Evolutionary conservation across 192 early-diverging fungal genomes (phyloP).

Genomic region (Phlyctochytrium arcticum): DNA sequence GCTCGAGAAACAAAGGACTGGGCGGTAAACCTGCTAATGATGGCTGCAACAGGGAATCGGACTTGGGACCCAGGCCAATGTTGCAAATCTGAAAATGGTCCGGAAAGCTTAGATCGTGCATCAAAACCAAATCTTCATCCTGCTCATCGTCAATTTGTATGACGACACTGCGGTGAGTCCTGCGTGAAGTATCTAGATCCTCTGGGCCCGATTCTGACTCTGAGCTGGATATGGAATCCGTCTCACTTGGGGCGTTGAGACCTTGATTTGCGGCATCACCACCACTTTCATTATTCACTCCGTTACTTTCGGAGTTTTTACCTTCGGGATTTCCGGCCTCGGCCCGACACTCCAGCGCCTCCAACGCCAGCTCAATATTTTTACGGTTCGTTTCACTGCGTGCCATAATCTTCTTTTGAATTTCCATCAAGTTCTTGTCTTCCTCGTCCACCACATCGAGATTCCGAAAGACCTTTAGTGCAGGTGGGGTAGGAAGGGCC

Average conservation of each 20-base stretch:
- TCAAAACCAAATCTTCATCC: constrained; percentile 64
- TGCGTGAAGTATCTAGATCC: constrained; percentile 18
- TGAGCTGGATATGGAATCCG: constrained; percentile 20
- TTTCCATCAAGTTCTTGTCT: constrained; percentile 61
- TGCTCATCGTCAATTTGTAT: constrained; percentile 80
- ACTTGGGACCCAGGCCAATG: constrained; percentile 19
- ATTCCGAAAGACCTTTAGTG: constrained; percentile 68
- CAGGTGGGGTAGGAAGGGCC: constrained; percentile 66
- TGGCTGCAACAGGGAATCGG: constrained; percentile 18
- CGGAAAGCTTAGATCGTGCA: constrained; percentile 49
- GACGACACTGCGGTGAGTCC: constrained; percentile 39
- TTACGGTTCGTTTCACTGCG: constrained; percentile 62
- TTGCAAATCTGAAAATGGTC: constrained; percentile 64
- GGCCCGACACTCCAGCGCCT: constrained; percentile 17
- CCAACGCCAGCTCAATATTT: constrained; percentile 48
- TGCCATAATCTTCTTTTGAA: constrained; percentile 65
- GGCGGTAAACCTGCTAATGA: too few species aligned
- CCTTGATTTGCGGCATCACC: neutral
- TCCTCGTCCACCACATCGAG: constrained; percentile 71
- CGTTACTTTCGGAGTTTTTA: neutral
- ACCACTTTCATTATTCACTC: neutral
- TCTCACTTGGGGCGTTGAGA: neutral
- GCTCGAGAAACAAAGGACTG: too few species aligned
- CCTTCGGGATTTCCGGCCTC: constrained; percentile 1
- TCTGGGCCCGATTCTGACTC: constrained; percentile 40